phyloP scores from a whole-genome alignment of 345 rosid genomes.

The Brassica nigra region DNA sequence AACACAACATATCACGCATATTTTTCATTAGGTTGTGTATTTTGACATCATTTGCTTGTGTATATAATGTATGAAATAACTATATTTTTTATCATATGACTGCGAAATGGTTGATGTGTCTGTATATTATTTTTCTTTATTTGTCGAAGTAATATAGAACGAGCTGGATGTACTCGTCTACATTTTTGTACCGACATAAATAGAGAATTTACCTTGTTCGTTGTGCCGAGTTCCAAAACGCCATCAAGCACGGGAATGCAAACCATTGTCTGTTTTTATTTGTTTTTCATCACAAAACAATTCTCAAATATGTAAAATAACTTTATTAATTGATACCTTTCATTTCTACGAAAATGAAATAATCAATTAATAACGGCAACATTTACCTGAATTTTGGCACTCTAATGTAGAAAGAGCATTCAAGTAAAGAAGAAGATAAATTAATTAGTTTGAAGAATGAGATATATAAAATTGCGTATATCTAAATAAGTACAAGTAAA shows the following conservation, averaged over 20 bases:
- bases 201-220: slow-evolving; percentile 46
- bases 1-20: background rate
- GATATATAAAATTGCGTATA: background rate
- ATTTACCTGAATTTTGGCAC: slow-evolving; percentile 31
- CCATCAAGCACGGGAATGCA: slow-evolving; percentile 93
- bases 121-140: background rate
- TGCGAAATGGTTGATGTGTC: background rate
- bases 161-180: background rate
- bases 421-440: background rate
- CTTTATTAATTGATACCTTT: background rate
- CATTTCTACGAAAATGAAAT: background rate
- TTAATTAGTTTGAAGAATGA: too few relatives aligned
- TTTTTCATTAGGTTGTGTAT: background rate
- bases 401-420: slow-evolving; percentile 27
- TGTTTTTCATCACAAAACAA: slow-evolving; percentile 5
- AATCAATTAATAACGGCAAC: background rate
- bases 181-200: background rate
- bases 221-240: slow-evolving; percentile 81
- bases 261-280: slow-evolving; percentile 69
- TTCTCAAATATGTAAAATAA: slow-evolving; percentile 2
- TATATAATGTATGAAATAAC: background rate
- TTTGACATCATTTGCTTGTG: background rate
- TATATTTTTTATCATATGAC: background rate
- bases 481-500: slow-evolving; percentile 7
- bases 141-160: background rate